Evolutionary conservation across 148 eudicot genomes (phyloP).

Genomic region (Beta vulgaris): DNA sequence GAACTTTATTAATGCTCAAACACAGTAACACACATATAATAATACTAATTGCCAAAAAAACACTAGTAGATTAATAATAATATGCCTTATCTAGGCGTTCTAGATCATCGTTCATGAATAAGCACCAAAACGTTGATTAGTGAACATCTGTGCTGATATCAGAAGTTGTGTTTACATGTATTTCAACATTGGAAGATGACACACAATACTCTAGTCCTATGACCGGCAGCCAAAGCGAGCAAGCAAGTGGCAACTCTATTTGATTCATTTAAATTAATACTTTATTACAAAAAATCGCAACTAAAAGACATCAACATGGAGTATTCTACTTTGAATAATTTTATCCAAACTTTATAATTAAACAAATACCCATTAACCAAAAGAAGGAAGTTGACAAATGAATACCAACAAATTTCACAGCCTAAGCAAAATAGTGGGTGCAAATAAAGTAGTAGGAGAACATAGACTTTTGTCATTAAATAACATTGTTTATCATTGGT

Average conservation of each 20-base stretch:
- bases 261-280: neutral
- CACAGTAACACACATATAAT: too few relatives aligned
- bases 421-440: neutral
- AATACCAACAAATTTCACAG: neutral
- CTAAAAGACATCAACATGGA: neutral
- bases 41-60: too few relatives aligned
- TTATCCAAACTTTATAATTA: neutral
- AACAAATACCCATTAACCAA: neutral
- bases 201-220: neutral
- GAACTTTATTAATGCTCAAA: too few relatives aligned
- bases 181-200: constrained; percentile 5
- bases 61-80: too few relatives aligned
- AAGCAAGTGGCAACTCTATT: neutral
- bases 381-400: neutral
- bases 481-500: too few relatives aligned
- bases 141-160: neutral
- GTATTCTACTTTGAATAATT: neutral
- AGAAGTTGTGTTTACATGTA: neutral
- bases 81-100: too few relatives aligned
- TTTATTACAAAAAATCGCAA: neutral
- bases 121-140: neutral
- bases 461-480: neutral
- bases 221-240: neutral
- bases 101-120: neutral
- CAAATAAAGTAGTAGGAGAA: constrained; percentile 16